phyloP scores from a whole-genome alignment of 2,329 filamentous ascomycete genomes.

The Pyricularia grisea region DNA sequence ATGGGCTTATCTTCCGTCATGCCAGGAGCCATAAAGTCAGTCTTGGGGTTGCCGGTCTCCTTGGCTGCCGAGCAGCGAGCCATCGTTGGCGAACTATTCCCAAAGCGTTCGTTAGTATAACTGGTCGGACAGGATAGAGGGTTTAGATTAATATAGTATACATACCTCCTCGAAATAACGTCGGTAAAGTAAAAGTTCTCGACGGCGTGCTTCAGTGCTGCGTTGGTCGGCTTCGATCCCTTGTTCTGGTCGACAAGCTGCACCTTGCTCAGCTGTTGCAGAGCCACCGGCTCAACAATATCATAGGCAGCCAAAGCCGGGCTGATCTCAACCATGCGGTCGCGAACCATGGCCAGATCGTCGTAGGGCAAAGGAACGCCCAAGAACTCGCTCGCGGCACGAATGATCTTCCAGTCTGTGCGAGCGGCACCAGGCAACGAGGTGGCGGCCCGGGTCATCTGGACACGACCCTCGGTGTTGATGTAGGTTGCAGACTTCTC shows the following conservation, averaged over 20 bases:
- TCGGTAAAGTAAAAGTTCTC: conserved; percentile 99
- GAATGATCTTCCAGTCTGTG: conserved; percentile 98
- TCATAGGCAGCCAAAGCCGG: conserved; percentile 86
- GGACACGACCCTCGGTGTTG: conserved; percentile 94
- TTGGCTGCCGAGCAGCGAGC: conserved; percentile 93
- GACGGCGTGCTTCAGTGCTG: conserved; percentile 73
- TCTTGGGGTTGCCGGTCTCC: conserved; percentile 68
- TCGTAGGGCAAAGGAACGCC: conserved; percentile 84
- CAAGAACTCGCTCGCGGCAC: conserved; percentile 85
- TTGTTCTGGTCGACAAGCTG: conserved; percentile 97
- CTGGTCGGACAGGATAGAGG: background rate
- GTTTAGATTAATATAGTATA: conserved; percentile 15
- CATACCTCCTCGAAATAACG: conserved; percentile 87
- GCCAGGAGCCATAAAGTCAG: conserved; percentile 69
- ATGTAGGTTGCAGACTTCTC: conserved; percentile 95
- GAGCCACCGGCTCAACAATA: conserved; percentile 71
- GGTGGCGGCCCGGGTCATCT: conserved; percentile 86
- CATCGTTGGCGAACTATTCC: conserved; percentile 84
- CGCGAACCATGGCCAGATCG: conserved; percentile 77
- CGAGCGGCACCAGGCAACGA: conserved; percentile 81
- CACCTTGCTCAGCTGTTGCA: conserved; percentile 75
- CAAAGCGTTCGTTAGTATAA: background rate
- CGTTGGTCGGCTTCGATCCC: conserved; percentile 63
- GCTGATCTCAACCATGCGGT: conserved; percentile 92
- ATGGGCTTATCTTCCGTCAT: conserved; percentile 52